These are phyloP conservation scores for Lentinula aciculospora DNA, from an alignment of 768 basidiomycete species.

Conservation along the genomic window DNA sequence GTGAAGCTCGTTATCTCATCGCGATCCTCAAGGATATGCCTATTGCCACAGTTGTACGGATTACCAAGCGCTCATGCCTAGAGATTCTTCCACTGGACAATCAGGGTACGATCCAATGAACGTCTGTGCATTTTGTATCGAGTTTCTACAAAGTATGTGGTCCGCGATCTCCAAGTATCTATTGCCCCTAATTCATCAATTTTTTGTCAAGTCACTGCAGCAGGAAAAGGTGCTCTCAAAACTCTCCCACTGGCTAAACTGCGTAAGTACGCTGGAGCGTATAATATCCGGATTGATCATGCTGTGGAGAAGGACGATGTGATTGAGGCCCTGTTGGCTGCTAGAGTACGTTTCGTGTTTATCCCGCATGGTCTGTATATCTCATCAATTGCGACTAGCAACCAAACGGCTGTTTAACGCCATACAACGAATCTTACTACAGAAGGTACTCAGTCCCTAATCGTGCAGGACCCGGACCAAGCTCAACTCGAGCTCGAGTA, in stretches of 20 bases:
- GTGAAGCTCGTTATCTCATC: neutral
- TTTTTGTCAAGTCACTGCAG: conserved; percentile 55
- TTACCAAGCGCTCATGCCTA: conserved; percentile 76
- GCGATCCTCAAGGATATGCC: conserved; percentile 44
- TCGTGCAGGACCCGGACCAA: conserved; percentile 14
- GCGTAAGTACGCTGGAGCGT: conserved; percentile 64
- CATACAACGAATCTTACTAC: conserved; percentile 60
- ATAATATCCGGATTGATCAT: conserved; percentile 56
- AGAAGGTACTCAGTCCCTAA: conserved; percentile 59
- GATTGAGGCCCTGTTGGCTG: conserved; percentile 54
- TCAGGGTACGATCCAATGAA: conserved; percentile 58
- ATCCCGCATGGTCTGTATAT: neutral
- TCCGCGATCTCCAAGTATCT: conserved; percentile 1
- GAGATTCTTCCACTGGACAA: conserved; percentile 22
- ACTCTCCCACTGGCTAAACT: conserved; percentile 53
- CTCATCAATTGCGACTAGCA: conserved; percentile 28
- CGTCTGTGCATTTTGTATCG: conserved; percentile 75
- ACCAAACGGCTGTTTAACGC: conserved; percentile 55
- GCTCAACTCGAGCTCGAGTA: conserved; percentile 28
- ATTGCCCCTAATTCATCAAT: neutral
- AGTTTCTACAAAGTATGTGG: conserved; percentile 54
- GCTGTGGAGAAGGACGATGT: conserved; percentile 78
- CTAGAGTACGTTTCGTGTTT: conserved; percentile 37
- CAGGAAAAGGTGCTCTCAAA: conserved; percentile 51
- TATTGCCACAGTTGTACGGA: conserved; percentile 75